A percentile compares a stretch with the other conserved stretches of the same genome.
Evolutionary conservation across 1,284 basidiomycete genomes (phyloP).

Genomic region (Trichosporon faecale): DNA sequence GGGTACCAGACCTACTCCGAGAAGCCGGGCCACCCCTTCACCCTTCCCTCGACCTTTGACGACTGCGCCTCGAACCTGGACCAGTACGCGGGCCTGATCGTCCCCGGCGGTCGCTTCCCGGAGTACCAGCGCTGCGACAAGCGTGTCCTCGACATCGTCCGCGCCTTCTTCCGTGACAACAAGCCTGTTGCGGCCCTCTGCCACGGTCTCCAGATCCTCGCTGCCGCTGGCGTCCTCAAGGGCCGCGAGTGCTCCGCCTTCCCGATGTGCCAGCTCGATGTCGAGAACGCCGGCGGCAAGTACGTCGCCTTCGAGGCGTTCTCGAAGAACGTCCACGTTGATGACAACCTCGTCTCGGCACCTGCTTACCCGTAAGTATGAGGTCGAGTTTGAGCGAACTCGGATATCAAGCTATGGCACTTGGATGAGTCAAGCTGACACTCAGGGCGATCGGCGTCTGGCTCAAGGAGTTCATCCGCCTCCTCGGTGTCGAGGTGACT

Average conservation of each 20-base stretch:
- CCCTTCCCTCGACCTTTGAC: conserved; percentile 20
- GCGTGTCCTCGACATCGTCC: conserved; percentile 25
- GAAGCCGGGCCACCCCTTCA: conserved; percentile 25
- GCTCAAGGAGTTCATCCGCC: conserved; percentile 23
- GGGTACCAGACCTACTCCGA: conserved; percentile 27
- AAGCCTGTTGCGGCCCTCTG: conserved; percentile 25
- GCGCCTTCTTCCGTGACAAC: conserved; percentile 17
- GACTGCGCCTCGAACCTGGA: conserved; percentile 18
- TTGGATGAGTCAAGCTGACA: background rate
- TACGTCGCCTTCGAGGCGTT: conserved; percentile 27
- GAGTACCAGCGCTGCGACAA: conserved; percentile 26
- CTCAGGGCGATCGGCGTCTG: conserved; percentile 22
- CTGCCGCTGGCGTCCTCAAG: conserved; percentile 24
- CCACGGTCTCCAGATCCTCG: conserved; percentile 27
- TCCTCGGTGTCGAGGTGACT: conserved; percentile 23
- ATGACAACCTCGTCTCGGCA: conserved; percentile 25
- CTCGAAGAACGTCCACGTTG: conserved; percentile 24
- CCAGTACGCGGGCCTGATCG: conserved; percentile 24
- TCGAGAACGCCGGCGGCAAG: conserved; percentile 26
- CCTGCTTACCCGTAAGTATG: conserved; percentile 26
- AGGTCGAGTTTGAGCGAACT: background rate
- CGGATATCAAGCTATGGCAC: background rate
- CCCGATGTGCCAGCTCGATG: conserved; percentile 29
- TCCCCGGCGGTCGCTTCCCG: conserved; percentile 27
- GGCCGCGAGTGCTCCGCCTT: conserved; percentile 25